A percentile compares a stretch with the other conserved stretches of the same genome.
Evolutionary conservation across 768 basidiomycete genomes (phyloP).

Genomic region (Mycena albidolilacea): DNA sequence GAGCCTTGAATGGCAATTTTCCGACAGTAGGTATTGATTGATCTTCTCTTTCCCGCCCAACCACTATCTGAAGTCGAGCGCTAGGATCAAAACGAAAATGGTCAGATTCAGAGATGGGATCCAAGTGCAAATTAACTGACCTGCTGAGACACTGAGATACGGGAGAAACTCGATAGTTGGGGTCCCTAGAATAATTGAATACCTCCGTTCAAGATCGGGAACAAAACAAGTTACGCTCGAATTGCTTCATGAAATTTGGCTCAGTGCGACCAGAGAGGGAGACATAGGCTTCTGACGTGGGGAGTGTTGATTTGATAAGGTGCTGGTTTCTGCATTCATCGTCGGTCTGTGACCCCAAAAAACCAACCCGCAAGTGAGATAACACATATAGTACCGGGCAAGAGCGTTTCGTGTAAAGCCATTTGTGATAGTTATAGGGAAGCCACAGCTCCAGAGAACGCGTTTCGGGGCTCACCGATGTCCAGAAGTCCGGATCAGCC

Average conservation of each 20-base stretch:
- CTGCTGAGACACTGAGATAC: constrained; percentile 63
- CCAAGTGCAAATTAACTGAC: constrained; percentile 48
- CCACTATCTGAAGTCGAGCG: constrained; percentile 83
- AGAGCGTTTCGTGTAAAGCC: constrained; percentile 80
- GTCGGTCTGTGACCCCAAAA: background rate
- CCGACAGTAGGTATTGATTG: constrained; percentile 79
- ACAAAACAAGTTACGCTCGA: constrained; percentile 50
- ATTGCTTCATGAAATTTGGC: constrained; percentile 60
- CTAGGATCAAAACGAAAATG: constrained; percentile 50
- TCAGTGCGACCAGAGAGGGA: constrained; percentile 56
- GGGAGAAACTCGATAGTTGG: constrained; percentile 69
- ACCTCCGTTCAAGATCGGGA: background rate
- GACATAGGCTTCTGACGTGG: constrained; percentile 66
- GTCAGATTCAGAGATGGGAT: background rate
- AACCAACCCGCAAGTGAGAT: constrained; percentile 46
- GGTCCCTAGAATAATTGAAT: constrained; percentile 58
- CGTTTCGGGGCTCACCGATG: constrained; percentile 66
- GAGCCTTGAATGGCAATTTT: constrained; percentile 80
- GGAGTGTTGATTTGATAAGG: constrained; percentile 71
- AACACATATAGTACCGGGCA: constrained; percentile 85
- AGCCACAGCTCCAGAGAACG: background rate
- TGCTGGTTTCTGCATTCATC: constrained; percentile 69
- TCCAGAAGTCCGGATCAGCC: constrained; percentile 81
- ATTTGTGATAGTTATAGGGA: constrained; percentile 86
- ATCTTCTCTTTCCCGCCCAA: constrained; percentile 88